Conservation (phyloP, 306 rosid species). For the Malus domestica region ASM211411v1 NC_041790.1:20518501-20519000, state of each 20-base stretch:
- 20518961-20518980: no score
- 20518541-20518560: no score
- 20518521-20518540: no score
- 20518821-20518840: slow-evolving; percentile 36
- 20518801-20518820: slow-evolving; percentile 53
- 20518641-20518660: background rate
- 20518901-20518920: background rate
- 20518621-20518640: background rate
- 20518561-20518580: no score
- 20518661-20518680: slow-evolving; percentile 31
- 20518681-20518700: slow-evolving; percentile 46
- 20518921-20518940: background rate
- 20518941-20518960: background rate
- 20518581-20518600: no score
- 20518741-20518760: slow-evolving; percentile 40
- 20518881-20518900: background rate
- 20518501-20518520: no score
- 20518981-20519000: no score
- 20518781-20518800: slow-evolving; percentile 53
- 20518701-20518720: slow-evolving; percentile 28
- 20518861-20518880: slow-evolving; percentile 20
- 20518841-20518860: slow-evolving; percentile 18
- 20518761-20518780: slow-evolving; percentile 48
- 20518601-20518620: background rate
- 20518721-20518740: slow-evolving; percentile 22